Conservation (phyloP, 176 grass and related monocot genomes). For the Melocanna baccifera region DNA sequence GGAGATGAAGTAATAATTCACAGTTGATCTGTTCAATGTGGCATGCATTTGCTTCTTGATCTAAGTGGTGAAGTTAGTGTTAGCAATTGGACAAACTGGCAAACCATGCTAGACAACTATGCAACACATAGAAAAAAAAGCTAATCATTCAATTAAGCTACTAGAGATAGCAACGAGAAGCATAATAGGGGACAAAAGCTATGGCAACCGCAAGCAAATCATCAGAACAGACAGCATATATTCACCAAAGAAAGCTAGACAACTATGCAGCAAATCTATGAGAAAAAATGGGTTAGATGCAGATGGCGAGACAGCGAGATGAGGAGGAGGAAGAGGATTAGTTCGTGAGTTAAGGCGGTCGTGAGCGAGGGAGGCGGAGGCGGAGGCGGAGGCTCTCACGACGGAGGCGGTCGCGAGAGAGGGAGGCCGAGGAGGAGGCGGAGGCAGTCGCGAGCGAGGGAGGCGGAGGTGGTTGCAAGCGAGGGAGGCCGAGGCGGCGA, state of each 20-base stretch:
- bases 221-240: conserved; percentile 36
- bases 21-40: neutral
- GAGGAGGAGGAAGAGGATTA: too few relatives aligned
- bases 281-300: too few relatives aligned
- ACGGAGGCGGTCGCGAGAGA: too few relatives aligned
- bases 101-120: neutral
- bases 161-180: conserved; percentile 15
- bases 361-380: too few relatives aligned
- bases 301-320: too few relatives aligned
- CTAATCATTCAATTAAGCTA: neutral
- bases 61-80: neutral
- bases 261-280: too few relatives aligned
- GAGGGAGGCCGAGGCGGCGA: too few relatives aligned
- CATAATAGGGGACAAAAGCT: neutral
- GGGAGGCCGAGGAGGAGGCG: too few relatives aligned
- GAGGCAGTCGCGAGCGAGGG: too few relatives aligned
- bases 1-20: neutral
- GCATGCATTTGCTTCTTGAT: neutral
- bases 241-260: conserved; percentile 14
- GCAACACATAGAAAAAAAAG: neutral
- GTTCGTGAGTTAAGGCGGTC: too few relatives aligned
- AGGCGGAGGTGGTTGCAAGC: too few relatives aligned
- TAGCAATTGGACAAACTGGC: neutral
- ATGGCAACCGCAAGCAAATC: conserved; percentile 6
- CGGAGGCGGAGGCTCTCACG: too few relatives aligned